Percentiles rank a stretch among this genome's conserved stretches.
phyloP scores from a whole-genome alignment of 306 rosid genomes.

The Alnus rubra region DNA sequence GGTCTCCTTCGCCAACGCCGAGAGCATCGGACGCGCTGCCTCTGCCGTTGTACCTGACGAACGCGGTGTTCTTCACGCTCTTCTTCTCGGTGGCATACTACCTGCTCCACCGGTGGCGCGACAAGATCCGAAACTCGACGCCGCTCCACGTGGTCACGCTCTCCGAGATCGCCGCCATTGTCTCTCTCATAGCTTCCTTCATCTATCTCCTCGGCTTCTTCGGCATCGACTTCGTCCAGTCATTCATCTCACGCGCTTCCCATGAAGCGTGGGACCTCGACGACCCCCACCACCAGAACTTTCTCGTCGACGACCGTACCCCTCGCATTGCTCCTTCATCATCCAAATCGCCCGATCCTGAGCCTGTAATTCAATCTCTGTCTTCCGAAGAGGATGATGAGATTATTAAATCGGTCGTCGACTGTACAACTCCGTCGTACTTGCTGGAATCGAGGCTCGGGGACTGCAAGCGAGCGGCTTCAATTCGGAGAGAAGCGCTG shows the following conservation, averaged over 20 bases:
- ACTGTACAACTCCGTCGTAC: conserved; percentile 60
- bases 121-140: conserved; percentile 68
- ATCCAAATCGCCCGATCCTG: conserved; percentile 5
- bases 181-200: conserved; percentile 69
- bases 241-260: conserved; percentile 58
- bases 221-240: conserved; percentile 74
- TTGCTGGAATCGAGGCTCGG: conserved; percentile 70
- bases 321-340: conserved; percentile 9
- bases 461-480: conserved; percentile 67
- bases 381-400: conserved; percentile 46
- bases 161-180: conserved; percentile 58
- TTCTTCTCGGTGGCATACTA: conserved; percentile 71
- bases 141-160: conserved; percentile 68
- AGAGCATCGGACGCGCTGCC: conserved; percentile 72
- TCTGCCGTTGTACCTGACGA: conserved; percentile 58
- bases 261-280: conserved; percentile 55
- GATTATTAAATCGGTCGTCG: conserved; percentile 50
- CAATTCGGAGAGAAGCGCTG: conserved; percentile 74
- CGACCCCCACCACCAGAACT: conserved; percentile 19
- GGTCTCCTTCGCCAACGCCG: conserved; percentile 8
- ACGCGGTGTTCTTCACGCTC: conserved; percentile 67
- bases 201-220: conserved; percentile 75
- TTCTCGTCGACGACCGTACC: background rate
- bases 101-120: conserved; percentile 71
- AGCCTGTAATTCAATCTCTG: conserved; percentile 23